Evolutionary conservation across 129 eudicot species (phyloP), one percentile per base, ranked within the genome.

Genomic region (Sambucus nigra): DNA sequence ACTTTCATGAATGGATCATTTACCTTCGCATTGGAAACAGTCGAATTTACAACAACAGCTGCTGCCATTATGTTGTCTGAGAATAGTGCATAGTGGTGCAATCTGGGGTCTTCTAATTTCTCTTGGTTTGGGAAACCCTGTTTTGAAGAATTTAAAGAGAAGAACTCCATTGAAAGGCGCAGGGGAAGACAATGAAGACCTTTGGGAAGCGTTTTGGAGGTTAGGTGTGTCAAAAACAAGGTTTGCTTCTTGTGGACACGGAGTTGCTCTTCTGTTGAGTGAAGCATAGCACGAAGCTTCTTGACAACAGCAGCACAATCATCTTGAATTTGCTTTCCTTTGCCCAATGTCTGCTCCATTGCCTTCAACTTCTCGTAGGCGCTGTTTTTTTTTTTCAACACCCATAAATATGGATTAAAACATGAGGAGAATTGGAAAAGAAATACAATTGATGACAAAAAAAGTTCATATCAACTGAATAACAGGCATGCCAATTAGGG

Each of bases 271-370:
- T 91, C 99, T 3, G 99, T 76, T 17, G 88, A 91, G 60, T 91
- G 99, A 70, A 91, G 75, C 63, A 91, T 91, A n/a, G 99, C 99
- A 49, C 99, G 99, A 0, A 91, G 95, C 81, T 86, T 91, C 75
- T 86, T 91, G 10, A 80, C 84, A 28, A 91, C 79, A 46, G 87
- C 74, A 16, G 95, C 73, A 68, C 92, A 84, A 61, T 84, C 92
- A 60, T 88, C 94, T 52, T 79, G 95, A 38, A 89, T 79, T 57
- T 80, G 92, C 55, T 67, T 88, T 7, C 92, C 94, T 70, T 78
- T 80, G 12, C 63, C 76, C 73, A 83, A 68, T 13, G 87, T 84
- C 59, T 72, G 92, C 47, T 88, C 94, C 92, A 85, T 76, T 28
- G 93, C 85, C 60, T 74, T 82, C 61, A 79, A 38, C 78, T 75